A percentile compares a stretch with the other conserved stretches of the same genome.
These are phyloP conservation scores for Solanum etuberosum DNA, from an alignment of 257 asterid genomes.

Conservation along the genomic window DNA sequence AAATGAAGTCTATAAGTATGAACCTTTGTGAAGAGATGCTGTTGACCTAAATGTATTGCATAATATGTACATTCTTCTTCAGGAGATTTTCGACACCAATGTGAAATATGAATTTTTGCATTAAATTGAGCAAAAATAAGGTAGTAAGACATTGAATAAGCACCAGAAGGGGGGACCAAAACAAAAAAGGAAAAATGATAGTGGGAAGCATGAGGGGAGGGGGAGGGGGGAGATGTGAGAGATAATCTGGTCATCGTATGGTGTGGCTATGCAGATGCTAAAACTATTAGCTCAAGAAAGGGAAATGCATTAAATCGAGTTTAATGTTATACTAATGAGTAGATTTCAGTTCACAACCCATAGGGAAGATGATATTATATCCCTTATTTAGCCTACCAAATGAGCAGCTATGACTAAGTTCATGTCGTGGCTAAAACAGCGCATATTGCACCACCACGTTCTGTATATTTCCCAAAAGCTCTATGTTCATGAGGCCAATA, in stretches of 20 bases:
- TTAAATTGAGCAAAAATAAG: background rate
- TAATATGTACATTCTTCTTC: background rate
- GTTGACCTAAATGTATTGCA: background rate
- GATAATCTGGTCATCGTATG: background rate
- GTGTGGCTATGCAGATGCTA: background rate
- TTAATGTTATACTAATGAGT: background rate
- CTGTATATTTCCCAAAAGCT: background rate
- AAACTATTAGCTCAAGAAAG: background rate
- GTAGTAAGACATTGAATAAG: background rate
- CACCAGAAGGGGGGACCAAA: background rate
- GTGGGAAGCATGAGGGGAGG: background rate
- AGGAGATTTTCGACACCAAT: background rate
- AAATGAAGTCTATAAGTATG: background rate
- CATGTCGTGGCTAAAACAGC: background rate
- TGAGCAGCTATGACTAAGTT: background rate
- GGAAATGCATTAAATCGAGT: background rate
- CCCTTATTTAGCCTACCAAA: background rate
- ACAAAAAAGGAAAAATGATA: background rate
- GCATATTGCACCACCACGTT: background rate
- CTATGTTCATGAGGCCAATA: background rate
- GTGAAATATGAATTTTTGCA: background rate
- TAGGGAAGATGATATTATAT: background rate
- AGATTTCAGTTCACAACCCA: background rate
- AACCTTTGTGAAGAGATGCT: background rate
- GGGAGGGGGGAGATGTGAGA: background rate